Percentiles rank a stretch among this genome's conserved stretches.
Evolutionary conservation across 2,329 filamentous ascomycete genomes (phyloP).

Genomic region (Aureobasidium sp.): DNA sequence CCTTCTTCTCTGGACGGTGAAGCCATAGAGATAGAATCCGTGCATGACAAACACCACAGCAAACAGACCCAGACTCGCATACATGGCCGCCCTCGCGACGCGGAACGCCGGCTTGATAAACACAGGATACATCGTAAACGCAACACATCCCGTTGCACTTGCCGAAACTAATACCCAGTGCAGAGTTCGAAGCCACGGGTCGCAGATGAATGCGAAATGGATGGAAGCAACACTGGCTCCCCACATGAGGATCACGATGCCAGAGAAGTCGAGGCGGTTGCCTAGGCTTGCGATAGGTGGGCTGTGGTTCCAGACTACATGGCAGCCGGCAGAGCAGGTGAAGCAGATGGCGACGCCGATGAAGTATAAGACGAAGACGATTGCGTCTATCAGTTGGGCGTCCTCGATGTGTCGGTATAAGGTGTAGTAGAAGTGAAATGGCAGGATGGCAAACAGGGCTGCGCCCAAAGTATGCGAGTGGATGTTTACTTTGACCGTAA

Average conservation of each 20-base stretch:
- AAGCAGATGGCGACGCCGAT: conserved; percentile 19
- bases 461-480: conserved; percentile 18
- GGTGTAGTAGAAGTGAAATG: conserved; percentile 17
- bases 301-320: conserved; percentile 18
- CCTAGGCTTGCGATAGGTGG: conserved; percentile 12
- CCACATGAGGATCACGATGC: conserved; percentile 20
- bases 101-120: conserved; percentile 17
- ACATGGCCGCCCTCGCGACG: conserved; percentile 17
- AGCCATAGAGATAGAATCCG: conserved; percentile 18
- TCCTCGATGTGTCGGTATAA: background rate
- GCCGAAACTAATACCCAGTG: conserved; percentile 17
- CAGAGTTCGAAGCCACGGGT: conserved; percentile 10
- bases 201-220: conserved; percentile 18
- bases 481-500: conserved; percentile 17
- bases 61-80: conserved; percentile 17
- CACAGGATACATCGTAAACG: conserved; percentile 16
- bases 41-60: conserved; percentile 18
- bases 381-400: conserved; percentile 12
- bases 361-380: conserved; percentile 17
- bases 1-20: conserved; percentile 14
- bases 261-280: conserved; percentile 18
- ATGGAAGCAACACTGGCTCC: conserved; percentile 19
- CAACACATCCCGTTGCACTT: conserved; percentile 17
- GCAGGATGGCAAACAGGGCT: conserved; percentile 15
- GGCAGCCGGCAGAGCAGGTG: conserved; percentile 18